Evolutionary conservation across 768 basidiomycete species (phyloP), one percentile per base, ranked within the genome.

Genomic region (Lactifluus hygrophoroides): DNA sequence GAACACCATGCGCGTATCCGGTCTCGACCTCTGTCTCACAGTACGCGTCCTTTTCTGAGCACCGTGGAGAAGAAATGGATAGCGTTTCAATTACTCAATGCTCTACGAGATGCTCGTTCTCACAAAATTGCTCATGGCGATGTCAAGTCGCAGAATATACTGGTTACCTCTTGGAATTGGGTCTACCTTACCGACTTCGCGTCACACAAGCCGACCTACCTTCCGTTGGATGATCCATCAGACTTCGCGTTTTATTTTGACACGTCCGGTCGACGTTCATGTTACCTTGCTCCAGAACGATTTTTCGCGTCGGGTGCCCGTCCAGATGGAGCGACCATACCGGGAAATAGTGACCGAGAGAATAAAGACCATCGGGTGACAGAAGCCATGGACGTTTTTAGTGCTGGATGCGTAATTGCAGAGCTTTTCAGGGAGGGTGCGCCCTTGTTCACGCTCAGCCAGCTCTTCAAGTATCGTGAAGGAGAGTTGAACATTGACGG

Each of bases 231-330:
- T 67, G 94, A 98, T 68, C 96, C 96, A 3, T 84, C 94, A 8
- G 94, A 95, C 73, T 99, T 97, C 71, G 94, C 94, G 4, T 96
- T 94, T 76, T 99, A 86, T 77, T 98, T 94, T 71, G 96, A 99
- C 71, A 93, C 92, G 4, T 93, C 91, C 13, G 91, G 92, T 2
- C 78, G 93, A 7, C 80, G 95, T 11, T 94, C 91, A 1, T 99
- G 96, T 70, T 98, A 98, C 67, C 76, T 99, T 58, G 96, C 96
- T 0, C 96, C 96, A 0, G 96, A 99, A 66, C 78, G 96, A 10
- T 99, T 98, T 74, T 97, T 88, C 71, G 83, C 87, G 2, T 81
- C 87, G 1, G 77, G 76, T 5, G 77, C 74, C 50, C 86, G 84
- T 54, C 84, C 83, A 0, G 84, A 62, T 52, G 47, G 53, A 28